Percentiles rank a stretch among this genome's conserved stretches.
Conservation (phyloP, 2,329 filamentous ascomycete genomes). For the Onygena corvina region DNA sequence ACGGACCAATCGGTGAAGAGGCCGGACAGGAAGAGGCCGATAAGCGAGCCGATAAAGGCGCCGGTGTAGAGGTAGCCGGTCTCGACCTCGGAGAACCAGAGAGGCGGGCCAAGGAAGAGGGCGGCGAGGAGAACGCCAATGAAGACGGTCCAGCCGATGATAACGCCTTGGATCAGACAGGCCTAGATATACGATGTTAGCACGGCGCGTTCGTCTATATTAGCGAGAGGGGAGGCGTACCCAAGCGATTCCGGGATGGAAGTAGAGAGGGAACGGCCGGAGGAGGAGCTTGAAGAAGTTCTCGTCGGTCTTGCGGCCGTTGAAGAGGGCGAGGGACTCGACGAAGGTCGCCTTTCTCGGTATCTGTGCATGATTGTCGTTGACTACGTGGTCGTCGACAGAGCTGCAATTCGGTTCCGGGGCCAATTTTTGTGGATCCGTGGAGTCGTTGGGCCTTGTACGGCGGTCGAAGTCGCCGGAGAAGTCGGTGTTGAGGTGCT, state of each 20-base stretch:
- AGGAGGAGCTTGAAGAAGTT: slow-evolving; percentile 53
- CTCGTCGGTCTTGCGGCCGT: slow-evolving; percentile 70
- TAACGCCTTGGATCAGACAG: slow-evolving; percentile 68
- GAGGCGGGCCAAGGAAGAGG: slow-evolving; percentile 67
- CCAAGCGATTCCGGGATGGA: slow-evolving; percentile 80
- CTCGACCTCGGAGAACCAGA: slow-evolving; percentile 68
- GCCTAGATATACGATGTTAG: slow-evolving; percentile 27
- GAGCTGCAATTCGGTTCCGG: neutral
- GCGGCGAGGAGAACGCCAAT: slow-evolving; percentile 73
- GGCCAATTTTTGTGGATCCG: neutral
- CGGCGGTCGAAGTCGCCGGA: slow-evolving; percentile 26
- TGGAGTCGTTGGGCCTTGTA: slow-evolving; percentile 12
- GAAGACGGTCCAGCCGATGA: slow-evolving; percentile 94
- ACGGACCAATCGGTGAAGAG: slow-evolving; percentile 61
- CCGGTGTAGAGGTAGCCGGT: slow-evolving; percentile 81
- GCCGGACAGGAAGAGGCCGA: slow-evolving; percentile 67
- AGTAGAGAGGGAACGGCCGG: slow-evolving; percentile 68
- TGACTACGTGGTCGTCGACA: no score
- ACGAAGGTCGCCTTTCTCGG: slow-evolving; percentile 46
- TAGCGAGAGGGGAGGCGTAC: slow-evolving; percentile 29
- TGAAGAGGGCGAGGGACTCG: slow-evolving; percentile 57
- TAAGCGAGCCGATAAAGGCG: slow-evolving; percentile 68
- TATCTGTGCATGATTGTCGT: neutral
- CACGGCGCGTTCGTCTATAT: neutral
- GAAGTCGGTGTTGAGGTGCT: slow-evolving; percentile 58